Base-by-base conservation (phyloP, 441 rosid species). In the Pelargonium myrrhifolium region DNA sequence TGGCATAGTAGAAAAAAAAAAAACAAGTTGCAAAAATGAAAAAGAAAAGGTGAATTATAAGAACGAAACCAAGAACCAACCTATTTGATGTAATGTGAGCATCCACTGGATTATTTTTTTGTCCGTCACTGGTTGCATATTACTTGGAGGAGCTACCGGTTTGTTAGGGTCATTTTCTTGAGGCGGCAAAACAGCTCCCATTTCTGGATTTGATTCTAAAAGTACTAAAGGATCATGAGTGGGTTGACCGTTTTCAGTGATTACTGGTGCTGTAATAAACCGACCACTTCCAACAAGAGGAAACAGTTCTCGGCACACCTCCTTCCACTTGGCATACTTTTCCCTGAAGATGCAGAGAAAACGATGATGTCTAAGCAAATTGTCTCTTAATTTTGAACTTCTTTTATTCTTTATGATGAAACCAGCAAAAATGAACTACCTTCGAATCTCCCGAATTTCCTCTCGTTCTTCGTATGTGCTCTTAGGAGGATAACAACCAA, bases 401-500 rank as follows among this genome's bases (percentile, higher is more conserved):
- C 3, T 28, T 4, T 28, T 28, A 21, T 40, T 22, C 22, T 51
- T 42, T 20, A 28, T 20, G 35, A 43, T 66, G 31, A 60, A 43
- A 71, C 2, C 62, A 71, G 59, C 59, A 72, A 60, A 74, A 60
- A 43, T 4, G 42, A 26, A 18, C 28, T 75, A 93, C 99, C 99
- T 91, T 76, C 96, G 85, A 58, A 61, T 73, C 71, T 85, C 79
- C 43, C 94, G 81, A 67, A 87, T 80, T 76, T 85, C 78, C 47
- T 89, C 89, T 72, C 99, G 82, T 76, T 94, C 97, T 9, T 87
- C 96, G 35, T 86, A 94, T 51, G 97, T 84, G 74, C 99, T 94
- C 79, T 72, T 83, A 66, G 94, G 88, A 69, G 87, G 94, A 83
- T 78, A 94, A 77, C 99, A 92, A 28, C 90, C 93, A 58, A 94